A percentile compares a stretch with the other conserved stretches of the same genome.
Conservation (phyloP, 2,329 filamentous ascomycete genomes). For the Neodidymelliopsis sp. region DNA sequence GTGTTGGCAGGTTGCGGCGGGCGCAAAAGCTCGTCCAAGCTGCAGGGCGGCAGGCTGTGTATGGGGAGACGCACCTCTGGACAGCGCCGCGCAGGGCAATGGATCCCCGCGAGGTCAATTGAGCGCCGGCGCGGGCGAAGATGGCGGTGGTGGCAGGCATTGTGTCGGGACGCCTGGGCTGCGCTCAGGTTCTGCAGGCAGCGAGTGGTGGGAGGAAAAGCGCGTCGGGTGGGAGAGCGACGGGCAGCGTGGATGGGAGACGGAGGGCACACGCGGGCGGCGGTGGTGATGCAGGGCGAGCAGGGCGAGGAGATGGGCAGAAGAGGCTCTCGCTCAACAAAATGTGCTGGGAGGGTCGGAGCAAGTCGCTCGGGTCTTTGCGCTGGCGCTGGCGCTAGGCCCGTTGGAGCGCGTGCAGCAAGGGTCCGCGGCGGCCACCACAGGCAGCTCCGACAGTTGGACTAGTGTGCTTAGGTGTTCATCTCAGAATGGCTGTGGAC, state of each 20-base stretch:
- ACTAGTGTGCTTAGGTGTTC: too few relatives aligned
- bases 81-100: constrained; percentile 55
- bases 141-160: constrained; percentile 62
- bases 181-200: constrained; percentile 25
- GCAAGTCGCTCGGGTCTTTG: constrained; percentile 14
- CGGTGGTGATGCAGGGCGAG: constrained; percentile 20
- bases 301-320: constrained; percentile 28
- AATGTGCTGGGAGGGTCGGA: constrained; percentile 34
- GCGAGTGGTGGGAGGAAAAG: constrained; percentile 26
- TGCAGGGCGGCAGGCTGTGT: constrained; percentile 5
- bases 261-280: constrained; percentile 13
- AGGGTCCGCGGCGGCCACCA: too few relatives aligned
- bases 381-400: constrained; percentile 13
- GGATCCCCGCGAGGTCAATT: constrained; percentile 51
- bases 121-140: constrained; percentile 54
- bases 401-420: too few relatives aligned
- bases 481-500: too few relatives aligned
- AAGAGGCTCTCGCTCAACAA: constrained; percentile 41
- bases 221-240: constrained; percentile 26
- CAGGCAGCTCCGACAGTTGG: too few relatives aligned
- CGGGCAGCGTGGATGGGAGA: constrained; percentile 24
- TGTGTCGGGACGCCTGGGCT: constrained; percentile 49
- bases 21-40: constrained; percentile 16
- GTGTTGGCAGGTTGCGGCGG: too few relatives aligned
- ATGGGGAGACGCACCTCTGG: constrained; percentile 47